Evolutionary conservation across 805 yeast genomes (phyloP).

Genomic region (Schwanniomyces sp.): DNA sequence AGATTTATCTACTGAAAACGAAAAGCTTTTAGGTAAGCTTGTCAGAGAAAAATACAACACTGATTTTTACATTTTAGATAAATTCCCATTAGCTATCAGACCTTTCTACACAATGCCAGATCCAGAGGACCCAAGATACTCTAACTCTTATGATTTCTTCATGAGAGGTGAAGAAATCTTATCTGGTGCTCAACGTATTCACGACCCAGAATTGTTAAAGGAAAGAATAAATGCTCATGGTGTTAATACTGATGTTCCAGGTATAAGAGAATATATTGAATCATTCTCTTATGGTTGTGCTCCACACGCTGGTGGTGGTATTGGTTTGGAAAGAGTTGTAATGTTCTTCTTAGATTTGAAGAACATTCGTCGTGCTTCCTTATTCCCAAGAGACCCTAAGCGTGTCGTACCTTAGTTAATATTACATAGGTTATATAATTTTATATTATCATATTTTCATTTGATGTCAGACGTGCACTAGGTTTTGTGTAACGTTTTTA

Average conservation of each 20-base stretch:
- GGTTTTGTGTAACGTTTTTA: not conserved
- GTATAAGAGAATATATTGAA: conserved; percentile 86
- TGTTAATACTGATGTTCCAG: conserved; percentile 76
- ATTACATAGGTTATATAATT: not conserved
- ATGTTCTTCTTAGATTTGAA: conserved; percentile 97
- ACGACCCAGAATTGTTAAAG: conserved; percentile 80
- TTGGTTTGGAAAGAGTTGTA: conserved; percentile 96
- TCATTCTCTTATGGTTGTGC: conserved; percentile 95
- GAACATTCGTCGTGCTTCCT: conserved; percentile 96
- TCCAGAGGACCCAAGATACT: conserved; percentile 84
- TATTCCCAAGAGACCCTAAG: conserved; percentile 98
- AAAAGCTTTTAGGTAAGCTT: conserved; percentile 85
- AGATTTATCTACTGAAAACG: conserved; percentile 92
- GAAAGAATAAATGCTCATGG: conserved; percentile 84
- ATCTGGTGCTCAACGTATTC: conserved; percentile 99
- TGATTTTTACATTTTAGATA: conserved; percentile 96
- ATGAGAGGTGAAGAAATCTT: conserved; percentile 99
- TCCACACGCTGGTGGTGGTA: conserved; percentile 99
- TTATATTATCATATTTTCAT: not conserved
- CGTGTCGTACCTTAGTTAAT: conserved; percentile 74
- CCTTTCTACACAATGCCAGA: conserved; percentile 99
- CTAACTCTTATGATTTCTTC: conserved; percentile 98
- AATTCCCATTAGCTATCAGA: conserved; percentile 94
- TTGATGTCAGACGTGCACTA: not conserved
- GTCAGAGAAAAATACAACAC: conserved; percentile 94